Conservation (phyloP, 208 protist genomes). For the Trypanosomatidae sp. region DNA sequence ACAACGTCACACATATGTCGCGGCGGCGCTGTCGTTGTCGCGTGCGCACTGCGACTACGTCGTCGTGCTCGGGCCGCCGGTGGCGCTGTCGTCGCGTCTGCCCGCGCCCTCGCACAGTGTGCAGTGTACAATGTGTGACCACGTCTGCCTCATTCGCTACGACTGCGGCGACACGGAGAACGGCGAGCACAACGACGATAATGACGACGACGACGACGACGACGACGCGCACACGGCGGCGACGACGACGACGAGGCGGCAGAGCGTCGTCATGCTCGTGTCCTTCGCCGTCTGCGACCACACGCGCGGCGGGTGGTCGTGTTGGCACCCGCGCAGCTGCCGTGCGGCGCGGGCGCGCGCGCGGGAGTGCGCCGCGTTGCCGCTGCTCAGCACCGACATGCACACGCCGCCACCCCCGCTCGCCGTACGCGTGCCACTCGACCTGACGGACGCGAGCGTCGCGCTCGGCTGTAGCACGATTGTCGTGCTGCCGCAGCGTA, state of each 20-base stretch:
- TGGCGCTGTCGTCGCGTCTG: no score
- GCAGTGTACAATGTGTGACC: constrained; percentile 16
- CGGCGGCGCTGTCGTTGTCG: no score
- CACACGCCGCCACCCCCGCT: constrained; percentile 27
- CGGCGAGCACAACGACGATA: no score
- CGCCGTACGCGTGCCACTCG: constrained; percentile 50
- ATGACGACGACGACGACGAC: no score
- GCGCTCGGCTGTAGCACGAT: constrained; percentile 39
- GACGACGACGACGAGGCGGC: no score
- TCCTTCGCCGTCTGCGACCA: constrained; percentile 48
- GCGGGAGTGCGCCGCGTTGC: constrained; percentile 9
- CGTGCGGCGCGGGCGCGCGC: not conserved
- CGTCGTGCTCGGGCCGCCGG: constrained; percentile 7
- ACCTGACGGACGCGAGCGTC: constrained; percentile 28
- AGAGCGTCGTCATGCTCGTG: constrained; percentile 25
- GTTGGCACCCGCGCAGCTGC: constrained; percentile 10
- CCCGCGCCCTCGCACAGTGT: constrained; percentile 20
- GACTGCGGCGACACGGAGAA: constrained; percentile 12
- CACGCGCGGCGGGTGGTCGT: constrained; percentile 27
- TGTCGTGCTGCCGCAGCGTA: constrained; percentile 34
- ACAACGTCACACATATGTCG: no score
- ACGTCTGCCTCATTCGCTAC: constrained; percentile 50
- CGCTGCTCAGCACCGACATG: constrained; percentile 12
- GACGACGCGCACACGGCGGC: no score
- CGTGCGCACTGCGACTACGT: constrained; percentile 2